phyloP scores from a whole-genome alignment of 345 rosid genomes.

The Brassica nigra region DNA sequence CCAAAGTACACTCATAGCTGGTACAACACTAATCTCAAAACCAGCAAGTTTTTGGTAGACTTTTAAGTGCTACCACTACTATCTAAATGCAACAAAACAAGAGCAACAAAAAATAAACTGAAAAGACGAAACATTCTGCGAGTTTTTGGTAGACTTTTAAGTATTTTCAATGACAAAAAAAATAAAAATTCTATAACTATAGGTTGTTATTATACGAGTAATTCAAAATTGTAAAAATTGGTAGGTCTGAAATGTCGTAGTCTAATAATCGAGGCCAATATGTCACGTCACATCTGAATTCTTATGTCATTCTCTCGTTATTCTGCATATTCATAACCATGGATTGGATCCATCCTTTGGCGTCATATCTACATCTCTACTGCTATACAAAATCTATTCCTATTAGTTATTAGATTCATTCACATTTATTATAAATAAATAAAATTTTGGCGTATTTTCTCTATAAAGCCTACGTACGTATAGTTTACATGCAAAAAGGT shows the following conservation, averaged over 20 bases:
- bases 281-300: constrained; percentile 47
- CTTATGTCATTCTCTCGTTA: constrained; percentile 47
- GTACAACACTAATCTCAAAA: constrained; percentile 32
- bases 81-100: constrained; percentile 11
- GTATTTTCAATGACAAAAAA: neutral
- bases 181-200: neutral
- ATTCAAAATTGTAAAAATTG: neutral
- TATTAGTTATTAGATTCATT: constrained; percentile 30
- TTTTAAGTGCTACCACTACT: constrained; percentile 12
- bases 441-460: constrained; percentile 21
- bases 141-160: neutral
- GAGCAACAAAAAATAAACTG: constrained; percentile 12
- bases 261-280: constrained; percentile 43
- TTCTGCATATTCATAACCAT: constrained; percentile 42
- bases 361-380: constrained; percentile 16
- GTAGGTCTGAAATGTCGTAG: constrained; percentile 40
- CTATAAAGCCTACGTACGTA: constrained; percentile 33
- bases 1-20: neutral
- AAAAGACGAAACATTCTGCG: constrained; percentile 11
- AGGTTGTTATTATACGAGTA: neutral
- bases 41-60: constrained; percentile 23
- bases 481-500: constrained; percentile 37
- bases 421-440: neutral
- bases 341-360: constrained; percentile 40
- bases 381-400: constrained; percentile 23